These are phyloP conservation scores for Xylariaceae sp. DNA, from an alignment of 2,329 filamentous ascomycete genomes.

Conservation along the genomic window DNA sequence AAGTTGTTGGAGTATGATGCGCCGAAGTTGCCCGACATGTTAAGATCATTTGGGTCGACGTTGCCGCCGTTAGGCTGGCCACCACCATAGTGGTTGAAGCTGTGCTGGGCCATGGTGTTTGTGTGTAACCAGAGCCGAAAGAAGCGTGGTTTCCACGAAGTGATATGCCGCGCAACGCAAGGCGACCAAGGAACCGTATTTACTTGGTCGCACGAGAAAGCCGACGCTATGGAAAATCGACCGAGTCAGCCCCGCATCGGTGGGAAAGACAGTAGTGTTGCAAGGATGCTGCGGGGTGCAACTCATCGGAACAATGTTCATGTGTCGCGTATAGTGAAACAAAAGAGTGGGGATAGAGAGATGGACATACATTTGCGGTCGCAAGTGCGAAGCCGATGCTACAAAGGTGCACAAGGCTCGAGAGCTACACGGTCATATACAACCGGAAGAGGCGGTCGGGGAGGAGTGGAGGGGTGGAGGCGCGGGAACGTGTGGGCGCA, in stretches of 20 bases:
- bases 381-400: not conserved
- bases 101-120: conserved; percentile 52
- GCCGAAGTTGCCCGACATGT: conserved; percentile 62
- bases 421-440: no score
- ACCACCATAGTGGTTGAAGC: conserved; percentile 55
- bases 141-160: not conserved
- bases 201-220: conserved; percentile 15
- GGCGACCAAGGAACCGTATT: conserved; percentile 13
- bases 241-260: conserved; percentile 31
- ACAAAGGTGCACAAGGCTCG: not conserved
- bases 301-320: conserved; percentile 3
- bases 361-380: conserved; percentile 7
- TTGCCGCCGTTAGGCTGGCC: conserved; percentile 53
- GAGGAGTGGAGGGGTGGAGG: not conserved
- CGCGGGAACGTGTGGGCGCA: not conserved
- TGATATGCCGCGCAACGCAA: conserved; percentile 16
- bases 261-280: conserved; percentile 12
- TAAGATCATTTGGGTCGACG: conserved; percentile 83
- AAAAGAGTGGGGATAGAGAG: not conserved
- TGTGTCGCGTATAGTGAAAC: conserved; percentile 1
- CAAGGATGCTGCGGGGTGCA: conserved; percentile 7
- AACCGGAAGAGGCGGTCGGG: no score
- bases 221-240: conserved; percentile 22
- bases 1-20: conserved; percentile 63
- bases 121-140: conserved; percentile 13